These are phyloP conservation scores for Mycena galopus DNA, from an alignment of 768 basidiomycete species.

Conservation along the genomic window DNA sequence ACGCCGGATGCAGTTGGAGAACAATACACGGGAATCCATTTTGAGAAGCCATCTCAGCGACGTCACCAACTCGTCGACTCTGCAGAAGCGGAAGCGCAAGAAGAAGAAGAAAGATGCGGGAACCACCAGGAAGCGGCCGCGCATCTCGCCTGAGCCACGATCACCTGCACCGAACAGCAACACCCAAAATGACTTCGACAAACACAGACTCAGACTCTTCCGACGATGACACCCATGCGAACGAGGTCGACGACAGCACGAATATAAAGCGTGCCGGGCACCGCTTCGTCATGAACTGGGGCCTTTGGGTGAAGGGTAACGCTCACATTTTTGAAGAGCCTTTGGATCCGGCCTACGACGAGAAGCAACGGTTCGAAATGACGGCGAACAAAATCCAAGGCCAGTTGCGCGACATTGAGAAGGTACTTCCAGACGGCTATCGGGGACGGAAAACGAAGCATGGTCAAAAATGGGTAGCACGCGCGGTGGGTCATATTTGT, in stretches of 20 bases:
- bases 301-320: slow-evolving; percentile 1
- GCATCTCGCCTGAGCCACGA: neutral
- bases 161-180: neutral
- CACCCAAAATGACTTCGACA: neutral
- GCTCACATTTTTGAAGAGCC: neutral
- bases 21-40: too few relatives aligned
- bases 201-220: neutral
- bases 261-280: neutral
- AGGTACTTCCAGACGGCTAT: slow-evolving; percentile 1
- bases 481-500: slow-evolving; percentile 7
- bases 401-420: slow-evolving; percentile 11
- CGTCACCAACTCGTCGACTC: too few relatives aligned
- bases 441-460: neutral
- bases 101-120: too few relatives aligned
- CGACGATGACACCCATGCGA: neutral
- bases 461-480: neutral
- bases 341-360: neutral
- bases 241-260: neutral
- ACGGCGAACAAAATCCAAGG: slow-evolving; percentile 8
- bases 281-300: neutral
- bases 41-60: too few relatives aligned
- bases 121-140: neutral
- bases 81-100: neutral
- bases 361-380: slow-evolving; percentile 5
- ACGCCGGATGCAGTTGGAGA: too few relatives aligned